Evolutionary conservation across 371 early-diverging fungal genomes (phyloP).

Genomic region (Gilbertella persicaria): DNA sequence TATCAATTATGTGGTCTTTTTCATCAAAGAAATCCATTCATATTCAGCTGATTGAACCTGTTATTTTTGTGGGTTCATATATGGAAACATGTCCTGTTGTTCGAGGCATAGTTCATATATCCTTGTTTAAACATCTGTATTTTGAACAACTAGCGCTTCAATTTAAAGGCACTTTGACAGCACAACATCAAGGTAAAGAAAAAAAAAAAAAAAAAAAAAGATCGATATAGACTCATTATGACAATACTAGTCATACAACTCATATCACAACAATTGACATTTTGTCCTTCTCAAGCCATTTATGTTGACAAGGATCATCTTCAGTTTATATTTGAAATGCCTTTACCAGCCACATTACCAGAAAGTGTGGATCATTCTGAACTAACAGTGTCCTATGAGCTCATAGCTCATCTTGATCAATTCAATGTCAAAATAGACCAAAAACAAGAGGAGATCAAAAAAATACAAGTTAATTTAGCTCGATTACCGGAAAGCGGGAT

Average conservation of each 20-base stretch:
- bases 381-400: slow-evolving; percentile 17
- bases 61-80: slow-evolving; percentile 20
- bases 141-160: slow-evolving; percentile 6
- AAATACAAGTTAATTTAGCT: slow-evolving; percentile 16
- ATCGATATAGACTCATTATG: background rate
- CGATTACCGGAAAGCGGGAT: slow-evolving; percentile 19
- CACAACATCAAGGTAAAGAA: background rate
- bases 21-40: slow-evolving; percentile 6
- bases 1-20: slow-evolving; percentile 18
- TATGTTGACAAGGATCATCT: background rate
- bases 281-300: background rate
- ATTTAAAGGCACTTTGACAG: slow-evolving; percentile 3
- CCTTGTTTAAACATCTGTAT: slow-evolving; percentile 4
- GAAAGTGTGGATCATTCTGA: slow-evolving; percentile 23
- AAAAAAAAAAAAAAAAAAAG: background rate
- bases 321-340: slow-evolving; percentile 31
- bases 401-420: slow-evolving; percentile 8
- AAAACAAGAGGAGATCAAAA: slow-evolving; percentile 11
- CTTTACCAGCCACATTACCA: slow-evolving; percentile 23
- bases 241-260: too few species aligned
- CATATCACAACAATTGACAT: too few species aligned
- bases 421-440: background rate
- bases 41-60: slow-evolving; percentile 28
- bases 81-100: slow-evolving; percentile 23
- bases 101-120: slow-evolving; percentile 17